These are phyloP conservation scores for Carex arenaria DNA, from an alignment of 202 grass and related monocot genomes.

Conservation along the genomic window DNA sequence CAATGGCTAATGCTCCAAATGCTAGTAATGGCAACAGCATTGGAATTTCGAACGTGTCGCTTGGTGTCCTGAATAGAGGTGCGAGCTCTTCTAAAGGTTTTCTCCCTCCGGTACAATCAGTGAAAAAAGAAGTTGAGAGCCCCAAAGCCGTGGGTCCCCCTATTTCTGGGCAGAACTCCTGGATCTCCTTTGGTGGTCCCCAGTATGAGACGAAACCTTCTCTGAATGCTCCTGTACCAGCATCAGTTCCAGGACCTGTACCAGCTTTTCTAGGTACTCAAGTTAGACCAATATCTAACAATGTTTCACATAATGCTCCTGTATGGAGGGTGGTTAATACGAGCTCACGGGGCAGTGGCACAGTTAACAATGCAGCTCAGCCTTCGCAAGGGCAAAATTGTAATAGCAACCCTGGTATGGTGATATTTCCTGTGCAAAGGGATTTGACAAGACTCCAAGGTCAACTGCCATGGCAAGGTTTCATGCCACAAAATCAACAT, in stretches of 20 bases:
- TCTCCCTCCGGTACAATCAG: conserved; percentile 45
- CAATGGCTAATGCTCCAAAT: conserved; percentile 26
- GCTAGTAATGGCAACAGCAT: conserved; percentile 39
- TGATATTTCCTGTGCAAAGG: conserved; percentile 77
- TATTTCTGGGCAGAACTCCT: conserved; percentile 38
- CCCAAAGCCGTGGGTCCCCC: conserved; percentile 24
- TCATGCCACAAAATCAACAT: conserved; percentile 55
- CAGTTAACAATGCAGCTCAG: conserved; percentile 7
- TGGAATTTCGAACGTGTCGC: conserved; percentile 41
- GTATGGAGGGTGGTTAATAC: conserved; percentile 46
- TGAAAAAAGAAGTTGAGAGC: conserved; percentile 56
- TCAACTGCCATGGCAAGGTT: conserved; percentile 67
- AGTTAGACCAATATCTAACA: conserved; percentile 48
- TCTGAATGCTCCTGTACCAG: conserved; percentile 22
- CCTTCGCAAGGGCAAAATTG: conserved; percentile 65
- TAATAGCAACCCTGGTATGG: conserved; percentile 39
- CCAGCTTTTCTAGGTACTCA: conserved; percentile 42
- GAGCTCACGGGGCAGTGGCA: conserved; percentile 15
- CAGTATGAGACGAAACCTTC: conserved; percentile 51
- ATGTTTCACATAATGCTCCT: conserved; percentile 32
- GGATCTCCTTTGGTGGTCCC: conserved; percentile 81
- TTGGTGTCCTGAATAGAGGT: conserved; percentile 36
- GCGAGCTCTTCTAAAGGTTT: conserved; percentile 43
- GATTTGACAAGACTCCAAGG: conserved; percentile 61
- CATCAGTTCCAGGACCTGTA: background rate